Evolutionary conservation across 768 basidiomycete species (phyloP).

Genomic region (Russula olivacea): DNA sequence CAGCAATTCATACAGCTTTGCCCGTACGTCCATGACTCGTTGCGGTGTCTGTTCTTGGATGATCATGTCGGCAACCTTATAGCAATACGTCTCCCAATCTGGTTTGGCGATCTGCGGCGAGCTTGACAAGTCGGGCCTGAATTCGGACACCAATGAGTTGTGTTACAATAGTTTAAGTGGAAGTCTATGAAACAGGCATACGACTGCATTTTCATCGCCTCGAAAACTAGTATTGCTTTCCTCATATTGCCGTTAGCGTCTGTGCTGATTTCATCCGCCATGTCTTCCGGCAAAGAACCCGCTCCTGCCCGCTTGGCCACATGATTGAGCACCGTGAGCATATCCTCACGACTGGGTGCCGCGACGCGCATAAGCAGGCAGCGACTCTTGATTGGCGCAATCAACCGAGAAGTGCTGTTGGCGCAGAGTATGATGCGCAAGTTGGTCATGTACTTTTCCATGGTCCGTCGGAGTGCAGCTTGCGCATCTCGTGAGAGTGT

Average conservation of each 20-base stretch:
- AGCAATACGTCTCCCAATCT: constrained; percentile 99
- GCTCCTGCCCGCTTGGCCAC: constrained; percentile 80
- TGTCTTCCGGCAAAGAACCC: constrained; percentile 65
- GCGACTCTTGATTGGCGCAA: constrained; percentile 93
- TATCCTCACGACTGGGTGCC: constrained; percentile 75
- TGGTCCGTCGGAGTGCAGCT: constrained; percentile 91
- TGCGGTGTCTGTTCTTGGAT: constrained; percentile 84
- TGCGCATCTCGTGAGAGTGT: constrained; percentile 93
- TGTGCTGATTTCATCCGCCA: constrained; percentile 65
- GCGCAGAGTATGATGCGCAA: constrained; percentile 95
- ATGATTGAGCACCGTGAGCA: constrained; percentile 59
- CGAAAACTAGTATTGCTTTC: constrained; percentile 90
- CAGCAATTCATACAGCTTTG: constrained; percentile 90
- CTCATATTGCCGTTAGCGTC: constrained; percentile 88
- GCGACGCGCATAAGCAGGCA: constrained; percentile 92
- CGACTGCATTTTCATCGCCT: constrained; percentile 97
- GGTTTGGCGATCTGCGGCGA: constrained; percentile 84
- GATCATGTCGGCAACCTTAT: constrained; percentile 87
- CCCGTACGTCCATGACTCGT: constrained; percentile 85
- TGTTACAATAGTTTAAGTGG: not conserved
- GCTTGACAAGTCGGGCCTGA: constrained; percentile 77
- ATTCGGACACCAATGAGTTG: constrained; percentile 1
- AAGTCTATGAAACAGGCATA: constrained; percentile 35
- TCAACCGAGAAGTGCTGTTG: constrained; percentile 90
- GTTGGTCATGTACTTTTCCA: constrained; percentile 99